These are phyloP conservation scores for Blastobotrys persicus DNA, from an alignment of 1,139 yeast genomes.

Conservation along the genomic window DNA sequence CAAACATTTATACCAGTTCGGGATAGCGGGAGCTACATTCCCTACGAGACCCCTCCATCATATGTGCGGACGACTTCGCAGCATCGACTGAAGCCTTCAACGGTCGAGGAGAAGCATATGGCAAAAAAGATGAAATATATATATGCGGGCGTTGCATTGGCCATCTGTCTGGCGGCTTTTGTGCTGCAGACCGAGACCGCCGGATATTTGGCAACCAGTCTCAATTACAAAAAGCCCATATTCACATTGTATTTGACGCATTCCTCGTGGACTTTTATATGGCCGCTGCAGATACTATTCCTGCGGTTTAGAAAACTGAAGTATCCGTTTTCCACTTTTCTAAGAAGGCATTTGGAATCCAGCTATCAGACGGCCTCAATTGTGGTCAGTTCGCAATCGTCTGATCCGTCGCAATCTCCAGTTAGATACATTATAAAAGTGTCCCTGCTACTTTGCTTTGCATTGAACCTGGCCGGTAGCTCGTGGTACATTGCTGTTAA, in stretches of 20 bases:
- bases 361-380: constrained; percentile 48
- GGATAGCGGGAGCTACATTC: neutral
- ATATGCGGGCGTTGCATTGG: constrained; percentile 53
- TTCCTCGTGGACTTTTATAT: constrained; percentile 71
- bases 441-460: constrained; percentile 49
- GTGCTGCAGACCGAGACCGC: constrained; percentile 81
- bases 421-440: constrained; percentile 48
- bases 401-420: constrained; percentile 37
- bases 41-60: constrained; percentile 6
- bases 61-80: constrained; percentile 10
- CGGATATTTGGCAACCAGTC: constrained; percentile 58
- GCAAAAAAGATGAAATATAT: constrained; percentile 20
- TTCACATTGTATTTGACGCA: constrained; percentile 68
- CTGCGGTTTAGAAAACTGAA: constrained; percentile 35
- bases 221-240: constrained; percentile 67
- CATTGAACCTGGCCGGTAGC: constrained; percentile 72
- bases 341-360: constrained; percentile 50
- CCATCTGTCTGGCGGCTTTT: constrained; percentile 61
- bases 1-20: neutral
- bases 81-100: constrained; percentile 13
- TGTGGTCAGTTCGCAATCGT: constrained; percentile 43
- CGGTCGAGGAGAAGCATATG: constrained; percentile 15
- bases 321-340: constrained; percentile 40
- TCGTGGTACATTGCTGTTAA: constrained; percentile 88
- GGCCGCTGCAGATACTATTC: constrained; percentile 63